Percentiles rank a stretch among this genome's conserved stretches.
These are phyloP conservation scores for Phytophthora nicotianae DNA, from an alignment of 352 stramenopile species.

Conservation along the genomic window DNA sequence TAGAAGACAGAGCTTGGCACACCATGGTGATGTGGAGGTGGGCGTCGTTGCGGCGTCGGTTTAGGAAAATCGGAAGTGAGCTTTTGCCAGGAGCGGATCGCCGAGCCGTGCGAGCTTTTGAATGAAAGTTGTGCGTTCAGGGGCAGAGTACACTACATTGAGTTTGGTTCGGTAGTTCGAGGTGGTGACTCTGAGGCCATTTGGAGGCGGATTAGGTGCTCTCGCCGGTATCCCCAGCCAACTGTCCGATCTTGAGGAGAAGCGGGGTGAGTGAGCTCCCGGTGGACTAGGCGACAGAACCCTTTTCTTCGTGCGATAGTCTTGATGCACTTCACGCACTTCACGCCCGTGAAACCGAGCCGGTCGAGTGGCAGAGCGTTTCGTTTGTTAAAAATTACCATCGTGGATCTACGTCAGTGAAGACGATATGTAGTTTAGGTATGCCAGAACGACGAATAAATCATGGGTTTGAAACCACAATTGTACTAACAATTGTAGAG, in stretches of 20 bases:
- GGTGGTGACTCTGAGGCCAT: neutral
- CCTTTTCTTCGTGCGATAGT: constrained; percentile 25
- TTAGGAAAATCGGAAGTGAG: constrained; percentile 26
- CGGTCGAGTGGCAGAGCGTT: constrained; percentile 19
- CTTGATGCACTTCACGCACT: constrained; percentile 20
- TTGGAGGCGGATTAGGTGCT: constrained; percentile 14
- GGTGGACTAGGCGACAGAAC: constrained; percentile 16
- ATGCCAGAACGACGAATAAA: constrained; percentile 4
- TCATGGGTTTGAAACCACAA: neutral
- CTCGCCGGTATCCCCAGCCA: constrained; percentile 14
- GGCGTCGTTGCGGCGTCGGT: constrained; percentile 1
- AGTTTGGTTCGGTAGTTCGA: constrained; percentile 1
- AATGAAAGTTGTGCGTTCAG: constrained; percentile 1
- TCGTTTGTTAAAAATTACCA: constrained; percentile 17
- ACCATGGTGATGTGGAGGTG: constrained; percentile 14
- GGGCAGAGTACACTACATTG: constrained; percentile 4
- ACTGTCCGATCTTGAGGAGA: constrained; percentile 24
- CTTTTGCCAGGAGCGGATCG: constrained; percentile 15
- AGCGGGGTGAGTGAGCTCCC: constrained; percentile 8
- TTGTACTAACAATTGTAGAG: neutral
- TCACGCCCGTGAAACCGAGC: constrained; percentile 5
- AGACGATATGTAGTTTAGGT: neutral
- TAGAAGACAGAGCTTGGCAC: constrained; percentile 25
- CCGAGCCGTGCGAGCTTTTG: constrained; percentile 6
- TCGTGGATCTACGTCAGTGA: constrained; percentile 8